These are phyloP conservation scores for Metarhizium sp. DNA, from an alignment of 2,329 filamentous ascomycete genomes.

Conservation along the genomic window DNA sequence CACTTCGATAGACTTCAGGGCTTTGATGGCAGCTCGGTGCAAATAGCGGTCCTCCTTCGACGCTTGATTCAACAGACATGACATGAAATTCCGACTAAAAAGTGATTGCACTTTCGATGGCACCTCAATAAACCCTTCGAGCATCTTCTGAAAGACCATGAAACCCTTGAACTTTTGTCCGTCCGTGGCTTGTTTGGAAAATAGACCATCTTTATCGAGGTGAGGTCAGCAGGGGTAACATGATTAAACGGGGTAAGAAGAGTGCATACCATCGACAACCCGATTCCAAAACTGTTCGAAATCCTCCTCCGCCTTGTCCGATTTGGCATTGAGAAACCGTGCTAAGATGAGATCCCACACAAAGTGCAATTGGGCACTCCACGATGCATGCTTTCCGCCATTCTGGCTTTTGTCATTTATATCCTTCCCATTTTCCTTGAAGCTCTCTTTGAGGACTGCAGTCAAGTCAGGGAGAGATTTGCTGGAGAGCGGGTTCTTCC, in stretches of 20 bases:
- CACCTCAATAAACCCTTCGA: slow-evolving; percentile 43
- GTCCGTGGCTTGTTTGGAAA: slow-evolving; percentile 71
- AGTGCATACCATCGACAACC: slow-evolving; percentile 67
- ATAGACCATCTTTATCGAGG: slow-evolving; percentile 58
- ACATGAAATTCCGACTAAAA: slow-evolving; percentile 77
- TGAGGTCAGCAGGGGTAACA: slow-evolving; percentile 12
- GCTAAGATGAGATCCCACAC: slow-evolving; percentile 76
- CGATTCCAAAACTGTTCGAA: slow-evolving; percentile 80
- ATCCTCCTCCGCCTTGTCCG: slow-evolving; percentile 26
- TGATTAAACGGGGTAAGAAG: neutral
- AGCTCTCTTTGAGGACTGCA: slow-evolving; percentile 70
- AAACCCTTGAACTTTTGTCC: slow-evolving; percentile 91
- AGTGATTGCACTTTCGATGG: slow-evolving; percentile 42
- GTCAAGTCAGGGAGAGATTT: slow-evolving; percentile 61
- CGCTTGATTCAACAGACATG: slow-evolving; percentile 74
- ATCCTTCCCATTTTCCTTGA: slow-evolving; percentile 42
- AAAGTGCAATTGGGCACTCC: slow-evolving; percentile 75
- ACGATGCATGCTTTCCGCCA: slow-evolving; percentile 57
- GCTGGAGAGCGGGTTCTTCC: slow-evolving; percentile 66
- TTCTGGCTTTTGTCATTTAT: slow-evolving; percentile 27
- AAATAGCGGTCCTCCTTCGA: slow-evolving; percentile 69
- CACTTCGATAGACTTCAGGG: slow-evolving; percentile 60
- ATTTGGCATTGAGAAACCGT: slow-evolving; percentile 33
- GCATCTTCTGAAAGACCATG: slow-evolving; percentile 70
- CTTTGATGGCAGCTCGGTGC: slow-evolving; percentile 67